Evolutionary conservation across 495 filamentous ascomycete species (phyloP).

Genomic region (Gamarada debralockiae): DNA sequence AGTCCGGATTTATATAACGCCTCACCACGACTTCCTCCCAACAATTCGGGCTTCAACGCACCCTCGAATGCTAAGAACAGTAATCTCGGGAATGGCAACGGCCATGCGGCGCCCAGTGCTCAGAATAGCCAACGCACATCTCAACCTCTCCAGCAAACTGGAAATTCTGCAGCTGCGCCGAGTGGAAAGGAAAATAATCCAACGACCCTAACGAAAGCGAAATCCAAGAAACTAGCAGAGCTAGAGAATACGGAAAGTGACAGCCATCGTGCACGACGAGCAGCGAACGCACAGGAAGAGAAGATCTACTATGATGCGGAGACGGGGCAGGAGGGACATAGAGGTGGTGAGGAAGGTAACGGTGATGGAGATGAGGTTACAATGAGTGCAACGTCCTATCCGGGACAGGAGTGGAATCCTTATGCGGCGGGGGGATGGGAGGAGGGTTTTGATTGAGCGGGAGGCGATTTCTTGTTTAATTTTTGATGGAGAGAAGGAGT

Average conservation of each 20-base stretch:
- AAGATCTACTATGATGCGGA: slow-evolving; percentile 42
- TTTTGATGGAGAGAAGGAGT: no score
- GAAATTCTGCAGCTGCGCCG: no score
- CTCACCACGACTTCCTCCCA: background rate
- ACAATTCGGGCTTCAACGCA: background rate
- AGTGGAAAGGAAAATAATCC: background rate
- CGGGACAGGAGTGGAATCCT: slow-evolving; percentile 58
- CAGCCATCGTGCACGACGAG: background rate
- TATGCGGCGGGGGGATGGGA: no score
- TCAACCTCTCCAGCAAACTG: no score
- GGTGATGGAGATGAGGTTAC: slow-evolving; percentile 27
- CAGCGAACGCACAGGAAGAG: slow-evolving; percentile 31
- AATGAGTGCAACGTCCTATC: slow-evolving; percentile 78
- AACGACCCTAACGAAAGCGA: background rate
- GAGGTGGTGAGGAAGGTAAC: slow-evolving; percentile 3
- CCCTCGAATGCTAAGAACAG: background rate
- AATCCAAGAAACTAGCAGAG: background rate
- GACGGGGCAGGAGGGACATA: background rate
- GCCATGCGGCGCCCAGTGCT: background rate
- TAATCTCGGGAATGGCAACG: background rate
- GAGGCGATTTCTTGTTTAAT: no score
- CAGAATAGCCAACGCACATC: no score
- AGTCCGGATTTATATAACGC: slow-evolving; percentile 11
- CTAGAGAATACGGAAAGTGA: background rate
- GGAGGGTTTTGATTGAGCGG: no score